Evolutionary conservation across 108 stramenopile species (phyloP).

Genomic region (Chaetoceros tenuissimus): DNA sequence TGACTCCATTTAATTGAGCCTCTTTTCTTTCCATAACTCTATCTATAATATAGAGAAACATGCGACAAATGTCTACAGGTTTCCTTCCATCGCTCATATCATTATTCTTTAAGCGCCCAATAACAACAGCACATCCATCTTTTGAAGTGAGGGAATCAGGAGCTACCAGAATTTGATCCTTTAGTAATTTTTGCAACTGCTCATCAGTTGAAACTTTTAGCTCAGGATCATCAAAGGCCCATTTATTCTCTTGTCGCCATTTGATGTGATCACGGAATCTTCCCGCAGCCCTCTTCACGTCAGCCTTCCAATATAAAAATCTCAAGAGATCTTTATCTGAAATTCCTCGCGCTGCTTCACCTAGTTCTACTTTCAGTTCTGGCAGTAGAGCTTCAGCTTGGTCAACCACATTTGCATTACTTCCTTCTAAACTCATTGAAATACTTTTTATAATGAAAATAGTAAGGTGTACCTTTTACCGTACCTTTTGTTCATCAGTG

Average conservation of each 20-base stretch:
- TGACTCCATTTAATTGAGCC: slow-evolving; percentile 17
- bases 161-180: slow-evolving; percentile 16
- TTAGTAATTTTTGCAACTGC: slow-evolving; percentile 14
- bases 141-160: slow-evolving; percentile 12
- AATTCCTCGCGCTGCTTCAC: slow-evolving; percentile 3
- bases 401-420: too few relatives aligned
- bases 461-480: too few relatives aligned
- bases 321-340: slow-evolving; percentile 16
- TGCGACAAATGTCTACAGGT: slow-evolving; percentile 14
- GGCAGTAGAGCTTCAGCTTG: too few relatives aligned
- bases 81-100: slow-evolving; percentile 36
- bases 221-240: slow-evolving; percentile 18
- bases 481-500: too few relatives aligned
- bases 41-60: slow-evolving; percentile 31
- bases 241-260: slow-evolving; percentile 17
- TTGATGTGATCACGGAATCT: slow-evolving; percentile 14
- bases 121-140: slow-evolving; percentile 14
- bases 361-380: slow-evolving; percentile 9
- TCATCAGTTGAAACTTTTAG: slow-evolving; percentile 12
- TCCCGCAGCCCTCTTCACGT: slow-evolving; percentile 20
- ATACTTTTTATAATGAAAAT: too few relatives aligned
- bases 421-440: too few relatives aligned
- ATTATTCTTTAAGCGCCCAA: slow-evolving; percentile 28
- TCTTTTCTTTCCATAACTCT: slow-evolving; percentile 13
- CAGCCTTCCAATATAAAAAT: slow-evolving; percentile 33